Conservation (phyloP, 108 stramenopile species). For the Cylindrotheca fusiformis region DNA sequence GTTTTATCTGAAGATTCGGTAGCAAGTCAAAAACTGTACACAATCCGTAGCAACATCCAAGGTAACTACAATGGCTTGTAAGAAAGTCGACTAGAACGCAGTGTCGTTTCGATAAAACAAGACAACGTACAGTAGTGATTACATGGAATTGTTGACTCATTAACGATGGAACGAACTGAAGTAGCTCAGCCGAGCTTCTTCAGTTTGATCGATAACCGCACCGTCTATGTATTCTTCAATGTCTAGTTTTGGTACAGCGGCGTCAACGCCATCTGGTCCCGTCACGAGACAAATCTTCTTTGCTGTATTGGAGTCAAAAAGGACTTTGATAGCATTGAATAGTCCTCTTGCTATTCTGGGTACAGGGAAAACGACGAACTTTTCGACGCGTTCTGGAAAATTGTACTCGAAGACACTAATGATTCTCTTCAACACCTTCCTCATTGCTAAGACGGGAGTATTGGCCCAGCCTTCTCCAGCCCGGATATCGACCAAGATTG, state of each 20-base stretch:
- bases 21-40: too few species aligned
- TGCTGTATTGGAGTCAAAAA: slow-evolving; percentile 56
- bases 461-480: slow-evolving; percentile 75
- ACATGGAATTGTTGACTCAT: too few species aligned
- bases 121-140: too few species aligned
- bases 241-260: neutral
- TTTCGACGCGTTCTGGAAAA: slow-evolving; percentile 49
- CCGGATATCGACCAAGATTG: slow-evolving; percentile 59
- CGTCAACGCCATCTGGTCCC: slow-evolving; percentile 8
- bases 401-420: slow-evolving; percentile 28
- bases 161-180: too few species aligned
- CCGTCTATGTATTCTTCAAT: neutral
- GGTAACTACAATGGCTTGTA: too few species aligned
- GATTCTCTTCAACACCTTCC: slow-evolving; percentile 45
- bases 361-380: slow-evolving; percentile 57
- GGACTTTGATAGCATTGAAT: slow-evolving; percentile 54
- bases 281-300: slow-evolving; percentile 42
- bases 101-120: too few species aligned
- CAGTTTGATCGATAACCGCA: neutral
- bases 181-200: neutral
- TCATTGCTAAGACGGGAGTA: slow-evolving; percentile 35
- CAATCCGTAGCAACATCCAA: too few species aligned
- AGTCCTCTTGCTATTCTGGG: slow-evolving; percentile 46
- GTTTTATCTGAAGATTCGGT: too few species aligned
- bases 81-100: too few species aligned